Base-by-base conservation (phyloP, 2,329 filamentous ascomycete genomes). In the Stachybotrys echinatus region DNA sequence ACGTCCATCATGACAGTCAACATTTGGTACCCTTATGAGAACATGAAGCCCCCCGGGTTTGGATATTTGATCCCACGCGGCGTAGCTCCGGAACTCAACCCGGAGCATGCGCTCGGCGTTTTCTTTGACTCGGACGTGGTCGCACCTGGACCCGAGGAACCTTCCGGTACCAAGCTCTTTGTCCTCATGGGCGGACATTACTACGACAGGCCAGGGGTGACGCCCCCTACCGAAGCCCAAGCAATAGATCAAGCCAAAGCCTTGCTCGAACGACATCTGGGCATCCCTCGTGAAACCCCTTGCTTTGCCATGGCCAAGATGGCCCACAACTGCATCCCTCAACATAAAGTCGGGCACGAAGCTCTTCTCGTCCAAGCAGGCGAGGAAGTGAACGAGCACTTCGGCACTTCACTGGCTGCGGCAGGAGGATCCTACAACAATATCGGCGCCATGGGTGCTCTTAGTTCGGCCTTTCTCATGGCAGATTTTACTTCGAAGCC, bases 121-220 rank as follows among this genome's bases (percentile, higher is more conserved):
- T 87, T 97, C 52, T 97, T 97, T 67, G 91, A 96, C 68, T 89
- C 85, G 3, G 84, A 89, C 55, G 79, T 71, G 23, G 54, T 63
- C 49, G 55, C 58, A 42, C 60, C 68, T 45, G 79, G 77, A 18
- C 75, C 80, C 58, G 81, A 87, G 62, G 67, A 69, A 53, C 67
- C 67, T n/a, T 55, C 57, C 34, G 90, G 89, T 21, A 95, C 90
- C 14, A 96, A 95, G 66, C 70, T 97, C 48, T 96, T 92, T 17
- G 88, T 97, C 58, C 95, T 99, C 84, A 74, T 99, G 50, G 94
- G 94, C 52, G 94, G 94, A 2, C 91, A 96, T 70, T 90, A 89
- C 80, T 97, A 90, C 64, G 79, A 74, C 51, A 83, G 78, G 73
- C 61, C 56, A 43, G 60, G 59, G 56, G 56, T 55, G 43, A 60